These are phyloP conservation scores for Pigoraptor vietnamica DNA, from an alignment of 78 protist species.

Conservation along the genomic window DNA sequence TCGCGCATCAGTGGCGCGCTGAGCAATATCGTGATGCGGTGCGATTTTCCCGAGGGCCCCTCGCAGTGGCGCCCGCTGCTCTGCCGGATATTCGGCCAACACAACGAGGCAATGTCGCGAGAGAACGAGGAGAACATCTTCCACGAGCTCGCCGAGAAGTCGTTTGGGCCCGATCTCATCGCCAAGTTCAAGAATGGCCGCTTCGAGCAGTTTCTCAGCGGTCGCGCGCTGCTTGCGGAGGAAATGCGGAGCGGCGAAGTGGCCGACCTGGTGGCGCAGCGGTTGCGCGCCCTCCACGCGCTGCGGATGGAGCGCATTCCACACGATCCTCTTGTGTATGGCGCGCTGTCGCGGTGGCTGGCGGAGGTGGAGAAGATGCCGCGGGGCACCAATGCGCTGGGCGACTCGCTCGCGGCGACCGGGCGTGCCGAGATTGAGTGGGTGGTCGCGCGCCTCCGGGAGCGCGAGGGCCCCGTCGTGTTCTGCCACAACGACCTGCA, in stretches of 20 bases:
- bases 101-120: not conserved
- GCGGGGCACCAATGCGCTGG: not conserved
- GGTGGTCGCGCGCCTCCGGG: not conserved
- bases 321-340: not conserved
- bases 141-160: not conserved
- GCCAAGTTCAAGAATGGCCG: not conserved
- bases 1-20: not conserved
- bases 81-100: not conserved
- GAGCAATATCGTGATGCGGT: not conserved
- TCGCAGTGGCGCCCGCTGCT: not conserved
- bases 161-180: not conserved
- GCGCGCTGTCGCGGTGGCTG: not conserved
- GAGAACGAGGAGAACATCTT: not conserved
- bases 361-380: not conserved
- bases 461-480: not conserved
- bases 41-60: not conserved
- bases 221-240: not conserved
- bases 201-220: not conserved
- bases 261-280: not conserved
- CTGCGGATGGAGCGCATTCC: not conserved
- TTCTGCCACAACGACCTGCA: conserved; percentile 29
- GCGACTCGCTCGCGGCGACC: not conserved
- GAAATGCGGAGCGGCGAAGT: not conserved
- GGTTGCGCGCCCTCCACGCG: not conserved
- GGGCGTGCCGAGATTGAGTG: not conserved